Base-by-base conservation (phyloP, 2,329 filamentous ascomycete genomes). In the Aspergillus costaricaensis region DNA sequence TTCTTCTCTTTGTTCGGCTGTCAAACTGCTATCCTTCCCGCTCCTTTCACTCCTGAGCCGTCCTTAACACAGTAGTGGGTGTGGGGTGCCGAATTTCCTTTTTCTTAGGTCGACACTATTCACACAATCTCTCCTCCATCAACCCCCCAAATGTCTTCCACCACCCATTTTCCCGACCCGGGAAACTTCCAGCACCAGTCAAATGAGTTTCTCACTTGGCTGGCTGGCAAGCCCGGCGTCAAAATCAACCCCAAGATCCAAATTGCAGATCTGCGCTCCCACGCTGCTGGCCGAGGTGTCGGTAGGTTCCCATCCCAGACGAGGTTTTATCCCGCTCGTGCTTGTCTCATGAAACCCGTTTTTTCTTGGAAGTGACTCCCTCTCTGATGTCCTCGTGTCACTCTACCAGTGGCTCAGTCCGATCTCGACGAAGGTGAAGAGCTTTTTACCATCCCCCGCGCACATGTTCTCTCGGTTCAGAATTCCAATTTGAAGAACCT, bases 371-470 rank as follows among this genome's bases (percentile, higher is more conserved):
- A 62, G 32, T 51, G 51, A 12, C 25, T 17, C 15, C 32, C 50
- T 57, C 48, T 66, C 70, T 74, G 65, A 72, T 61, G 68, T 54
- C n/a, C 39, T 56, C 51, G 27, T 49, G 21, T 54, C 52, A 39
- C 38, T 50, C 17, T 38, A 59, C 25, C 65, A 94, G 91, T 96
- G 68, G 90, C 92, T 25, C 83, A 79, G 21, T 74, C 83, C 60
- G 85, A 91, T 63, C 91, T 96, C 57, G 78, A 82, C 17, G 84
- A 90, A 67, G 90, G 92, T 62, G 91, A 91, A 59, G 85, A 89
- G 51, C 83, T 96, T 47, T 96, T 96, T 80, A 88, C 86, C 50
- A 90, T 96, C 62, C 91, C 92, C 2, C 86, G 90, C 62, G 77
- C 81, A 50, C 80, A 84, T 53, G 88, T 96, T 64, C 85, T 96